Conservation (phyloP, 805 yeast genomes). For the Ogataea degrootiae region DNA sequence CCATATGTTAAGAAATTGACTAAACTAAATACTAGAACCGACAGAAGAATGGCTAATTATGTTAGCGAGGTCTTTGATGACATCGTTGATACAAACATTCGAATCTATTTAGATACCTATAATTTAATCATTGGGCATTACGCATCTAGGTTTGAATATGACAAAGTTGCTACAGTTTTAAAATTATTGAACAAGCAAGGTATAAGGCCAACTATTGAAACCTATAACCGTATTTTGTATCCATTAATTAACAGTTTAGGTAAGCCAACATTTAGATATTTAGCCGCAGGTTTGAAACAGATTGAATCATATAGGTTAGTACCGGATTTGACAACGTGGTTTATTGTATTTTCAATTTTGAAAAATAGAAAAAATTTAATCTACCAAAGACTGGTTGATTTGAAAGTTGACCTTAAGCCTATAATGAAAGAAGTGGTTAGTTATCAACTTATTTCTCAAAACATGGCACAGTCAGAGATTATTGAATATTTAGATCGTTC, state of each 20-base stretch:
- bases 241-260: conserved; percentile 9
- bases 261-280: conserved; percentile 4
- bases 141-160: conserved; percentile 9
- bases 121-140: conserved; percentile 15
- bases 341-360: conserved; percentile 12
- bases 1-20: conserved; percentile 7
- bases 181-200: conserved; percentile 3
- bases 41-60: conserved; percentile 4
- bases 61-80: conserved; percentile 5
- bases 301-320: conserved; percentile 9
- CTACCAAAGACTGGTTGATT: conserved; percentile 7
- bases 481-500: conserved; percentile 1
- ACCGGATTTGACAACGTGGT: conserved; percentile 22
- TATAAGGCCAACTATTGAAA: conserved; percentile 10
- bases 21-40: conserved; percentile 9
- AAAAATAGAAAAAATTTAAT: conserved; percentile 6
- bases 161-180: conserved; percentile 5
- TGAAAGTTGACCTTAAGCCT: conserved; percentile 8
- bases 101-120: conserved; percentile 7
- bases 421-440: conserved; percentile 9
- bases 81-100: conserved; percentile 11
- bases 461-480: conserved; percentile 1
- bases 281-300: conserved; percentile 10
- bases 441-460: conserved; percentile 2
- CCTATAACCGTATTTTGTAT: conserved; percentile 15